These are phyloP conservation scores for Aspergillus sp. DNA, from an alignment of 2,329 filamentous ascomycete species.

Conservation along the genomic window DNA sequence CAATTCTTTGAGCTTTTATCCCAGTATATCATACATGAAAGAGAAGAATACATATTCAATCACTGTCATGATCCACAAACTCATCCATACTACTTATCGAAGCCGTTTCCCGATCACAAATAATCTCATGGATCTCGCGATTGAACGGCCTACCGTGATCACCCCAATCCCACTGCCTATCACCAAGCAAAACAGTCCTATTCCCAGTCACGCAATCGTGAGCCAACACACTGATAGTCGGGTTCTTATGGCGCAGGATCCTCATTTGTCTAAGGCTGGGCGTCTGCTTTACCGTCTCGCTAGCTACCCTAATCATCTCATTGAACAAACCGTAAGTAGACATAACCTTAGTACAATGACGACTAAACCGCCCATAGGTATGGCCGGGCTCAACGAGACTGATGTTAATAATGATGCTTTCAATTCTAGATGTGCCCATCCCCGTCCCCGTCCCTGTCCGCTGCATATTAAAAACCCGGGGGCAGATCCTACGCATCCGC, in stretches of 20 bases:
- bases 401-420: background rate
- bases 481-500: background rate
- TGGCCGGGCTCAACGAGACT: background rate
- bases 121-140: background rate
- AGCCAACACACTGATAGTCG: background rate
- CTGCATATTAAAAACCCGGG: background rate
- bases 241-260: background rate
- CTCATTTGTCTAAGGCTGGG: background rate
- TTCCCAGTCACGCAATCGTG: background rate
- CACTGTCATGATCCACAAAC: too few relatives aligned
- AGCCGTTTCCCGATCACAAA: background rate
- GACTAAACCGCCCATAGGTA: background rate
- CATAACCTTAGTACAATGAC: background rate
- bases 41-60: too few relatives aligned
- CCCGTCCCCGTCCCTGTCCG: background rate
- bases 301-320: background rate
- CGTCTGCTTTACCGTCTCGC: background rate
- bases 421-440: background rate
- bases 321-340: background rate
- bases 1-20: too few relatives aligned
- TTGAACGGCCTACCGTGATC: background rate
- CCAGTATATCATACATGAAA: too few relatives aligned
- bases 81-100: background rate
- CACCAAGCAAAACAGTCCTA: background rate
- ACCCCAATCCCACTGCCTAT: background rate